Conservation (phyloP, 352 stramenopile genomes). For the Thraustochytrium sp. region DNA sequence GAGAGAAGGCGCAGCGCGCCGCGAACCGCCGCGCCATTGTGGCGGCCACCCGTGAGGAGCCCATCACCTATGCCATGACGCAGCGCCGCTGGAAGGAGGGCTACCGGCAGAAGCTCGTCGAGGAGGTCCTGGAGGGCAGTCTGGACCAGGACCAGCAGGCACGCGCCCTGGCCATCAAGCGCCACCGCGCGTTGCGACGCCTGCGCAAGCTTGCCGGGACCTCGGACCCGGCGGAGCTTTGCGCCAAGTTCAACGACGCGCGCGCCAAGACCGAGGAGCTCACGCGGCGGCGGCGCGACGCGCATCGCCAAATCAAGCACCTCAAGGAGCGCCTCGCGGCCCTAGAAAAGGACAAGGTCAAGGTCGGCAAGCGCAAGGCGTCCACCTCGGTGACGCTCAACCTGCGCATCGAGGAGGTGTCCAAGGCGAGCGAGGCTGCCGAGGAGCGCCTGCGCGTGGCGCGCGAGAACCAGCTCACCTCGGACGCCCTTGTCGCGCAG, state of each 20-base stretch:
- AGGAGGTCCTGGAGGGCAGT: neutral
- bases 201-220: slow-evolving; percentile 5
- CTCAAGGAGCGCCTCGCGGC: neutral
- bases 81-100: slow-evolving; percentile 8
- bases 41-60: neutral
- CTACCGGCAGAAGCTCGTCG: slow-evolving; percentile 2
- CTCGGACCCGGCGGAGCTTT: neutral
- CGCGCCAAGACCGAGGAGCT: neutral
- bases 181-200: neutral
- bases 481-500: neutral
- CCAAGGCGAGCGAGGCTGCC: neutral
- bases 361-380: neutral
- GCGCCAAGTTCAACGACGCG: slow-evolving; percentile 17
- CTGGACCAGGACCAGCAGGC: neutral
- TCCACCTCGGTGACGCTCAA: neutral
- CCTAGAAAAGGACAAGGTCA: neutral
- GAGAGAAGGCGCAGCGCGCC: neutral
- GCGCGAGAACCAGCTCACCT: slow-evolving; percentile 10
- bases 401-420: neutral
- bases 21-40: slow-evolving; percentile 3
- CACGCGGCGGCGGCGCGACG: neutral
- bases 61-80: neutral
- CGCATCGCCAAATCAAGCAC: neutral
- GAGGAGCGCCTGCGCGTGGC: slow-evolving; percentile 8
- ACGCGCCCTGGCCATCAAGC: neutral